Percentiles rank a stretch among this genome's conserved stretches.
phyloP scores from a whole-genome alignment of 1,284 basidiomycete species.

The Trametes polyzona region DNA sequence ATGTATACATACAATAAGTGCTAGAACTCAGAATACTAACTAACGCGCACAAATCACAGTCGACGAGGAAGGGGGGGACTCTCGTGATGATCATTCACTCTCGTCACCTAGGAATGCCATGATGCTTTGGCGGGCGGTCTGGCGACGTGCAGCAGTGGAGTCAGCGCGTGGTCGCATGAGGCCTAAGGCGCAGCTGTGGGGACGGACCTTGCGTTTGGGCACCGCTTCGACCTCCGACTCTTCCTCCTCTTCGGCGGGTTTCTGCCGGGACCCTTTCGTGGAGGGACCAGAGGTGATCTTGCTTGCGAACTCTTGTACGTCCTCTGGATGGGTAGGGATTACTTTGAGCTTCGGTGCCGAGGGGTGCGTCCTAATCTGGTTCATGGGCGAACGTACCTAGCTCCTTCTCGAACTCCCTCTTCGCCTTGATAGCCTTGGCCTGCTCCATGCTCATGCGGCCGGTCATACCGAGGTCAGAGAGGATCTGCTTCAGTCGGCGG shows the following conservation, averaged over 20 bases:
- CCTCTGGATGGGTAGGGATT: slow-evolving; percentile 48
- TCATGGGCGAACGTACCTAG: slow-evolving; percentile 56
- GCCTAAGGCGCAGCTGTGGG: slow-evolving; percentile 18
- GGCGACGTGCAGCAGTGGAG: slow-evolving; percentile 27
- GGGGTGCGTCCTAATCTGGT: too few relatives aligned
- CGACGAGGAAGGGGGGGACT: neutral
- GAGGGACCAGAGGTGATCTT: slow-evolving; percentile 31
- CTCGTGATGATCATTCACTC: slow-evolving; percentile 26
- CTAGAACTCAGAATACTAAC: too few relatives aligned
- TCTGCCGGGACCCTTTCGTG: slow-evolving; percentile 15
- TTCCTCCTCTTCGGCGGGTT: slow-evolving; percentile 35
- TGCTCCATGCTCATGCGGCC: slow-evolving; percentile 79
- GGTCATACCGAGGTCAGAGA: slow-evolving; percentile 78
- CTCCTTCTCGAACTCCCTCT: slow-evolving; percentile 78
- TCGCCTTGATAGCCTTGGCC: slow-evolving; percentile 72
- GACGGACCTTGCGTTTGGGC: slow-evolving; percentile 42
- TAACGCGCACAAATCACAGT: neutral
- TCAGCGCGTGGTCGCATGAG: slow-evolving; percentile 6
- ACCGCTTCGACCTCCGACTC: slow-evolving; percentile 37
- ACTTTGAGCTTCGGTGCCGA: neutral
- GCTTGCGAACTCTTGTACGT: slow-evolving; percentile 62
- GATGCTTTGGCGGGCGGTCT: slow-evolving; percentile 61
- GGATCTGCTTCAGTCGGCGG: slow-evolving; percentile 61
- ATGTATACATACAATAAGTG: too few relatives aligned
- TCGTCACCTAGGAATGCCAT: slow-evolving; percentile 70